Evolutionary conservation across 2,329 filamentous ascomycete species (phyloP), one percentile per base, ranked within the genome.

Genomic region (Sporothrix variecibatus): DNA sequence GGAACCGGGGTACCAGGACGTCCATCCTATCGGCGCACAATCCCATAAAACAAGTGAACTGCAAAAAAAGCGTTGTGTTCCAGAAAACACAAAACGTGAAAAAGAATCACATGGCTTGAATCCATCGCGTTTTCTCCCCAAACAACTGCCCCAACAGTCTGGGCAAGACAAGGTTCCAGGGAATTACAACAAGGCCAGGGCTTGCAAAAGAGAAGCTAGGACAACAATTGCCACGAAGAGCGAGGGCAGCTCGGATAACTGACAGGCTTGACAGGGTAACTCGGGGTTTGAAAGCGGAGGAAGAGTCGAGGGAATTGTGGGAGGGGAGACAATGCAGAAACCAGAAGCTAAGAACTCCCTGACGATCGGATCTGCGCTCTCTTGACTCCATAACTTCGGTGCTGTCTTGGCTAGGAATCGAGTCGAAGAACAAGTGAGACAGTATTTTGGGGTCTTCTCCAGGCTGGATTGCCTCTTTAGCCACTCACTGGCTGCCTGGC

Each of bases 351-450:
- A 34, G 8, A 34, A 43, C 38, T 26, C 62, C 38, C 38, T 70
- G 67, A 38, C 67, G 46, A 70, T 70, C 67, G 49, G 49, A 70
- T 70, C 67, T 28, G 49, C 49, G 31, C n/a, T 56, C 26, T 56
- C 17, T 51, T 1, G 15, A 34, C 40, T 68, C 40, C 64, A 65
- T 65, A 49, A 26, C 40, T 68, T 51, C 64, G 23, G 40, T 26
- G 43, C 43, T 49, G 62, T 40, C 62, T 65, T 4, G 43, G 43
- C 43, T 62, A 15, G 58, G 17, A 12, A 23, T 4, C 12, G 34
- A 43, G 4, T 56, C 53, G 4, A 28, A 28, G 23, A 28, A 49
- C 15, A 38, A 15, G 34, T 65, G 62, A 65, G 62, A 65, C 62
- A 65, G 7, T 34, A n/a, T 56, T 12, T 56, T 26, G 9, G 51